Conservation (phyloP, 352 stramenopile genomes). For the Globisporangium recalcitrans region DNA sequence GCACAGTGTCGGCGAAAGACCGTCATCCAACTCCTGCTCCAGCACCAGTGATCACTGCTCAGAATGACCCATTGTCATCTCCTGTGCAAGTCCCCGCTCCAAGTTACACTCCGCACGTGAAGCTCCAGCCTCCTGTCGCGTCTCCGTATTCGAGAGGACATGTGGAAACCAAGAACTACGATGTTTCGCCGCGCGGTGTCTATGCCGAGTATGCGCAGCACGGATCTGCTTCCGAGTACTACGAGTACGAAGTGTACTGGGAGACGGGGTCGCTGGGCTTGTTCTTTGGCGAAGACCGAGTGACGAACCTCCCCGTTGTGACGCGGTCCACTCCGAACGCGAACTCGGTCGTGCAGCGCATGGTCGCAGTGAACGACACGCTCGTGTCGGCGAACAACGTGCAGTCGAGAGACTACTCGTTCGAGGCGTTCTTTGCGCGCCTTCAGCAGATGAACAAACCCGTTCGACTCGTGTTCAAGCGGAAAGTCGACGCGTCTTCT, state of each 20-base stretch:
- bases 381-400: conserved; percentile 76
- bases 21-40: conserved; percentile 4
- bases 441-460: conserved; percentile 86
- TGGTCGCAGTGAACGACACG: conserved; percentile 72
- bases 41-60: conserved; percentile 2
- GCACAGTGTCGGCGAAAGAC: conserved; percentile 37
- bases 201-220: conserved; percentile 13
- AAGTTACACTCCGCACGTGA: conserved; percentile 1
- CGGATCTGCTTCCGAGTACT: conserved; percentile 16
- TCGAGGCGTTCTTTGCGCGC: conserved; percentile 75
- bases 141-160: conserved; percentile 6
- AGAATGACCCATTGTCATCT: not conserved
- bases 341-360: conserved; percentile 61
- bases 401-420: conserved; percentile 61
- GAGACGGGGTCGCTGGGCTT: conserved; percentile 74
- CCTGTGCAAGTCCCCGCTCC: not conserved
- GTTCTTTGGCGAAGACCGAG: conserved; percentile 76
- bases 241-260: conserved; percentile 77
- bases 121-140: not conserved
- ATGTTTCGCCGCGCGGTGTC: conserved; percentile 32
- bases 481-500: conserved; percentile 20
- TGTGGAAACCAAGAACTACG: conserved; percentile 22
- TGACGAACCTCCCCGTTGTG: conserved; percentile 69
- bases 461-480: conserved; percentile 63
- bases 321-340: conserved; percentile 63